Evolutionary conservation across 305 asterid species (phyloP), one percentile per base, ranked within the genome.

Genomic region (Fraxinus velutina): DNA sequence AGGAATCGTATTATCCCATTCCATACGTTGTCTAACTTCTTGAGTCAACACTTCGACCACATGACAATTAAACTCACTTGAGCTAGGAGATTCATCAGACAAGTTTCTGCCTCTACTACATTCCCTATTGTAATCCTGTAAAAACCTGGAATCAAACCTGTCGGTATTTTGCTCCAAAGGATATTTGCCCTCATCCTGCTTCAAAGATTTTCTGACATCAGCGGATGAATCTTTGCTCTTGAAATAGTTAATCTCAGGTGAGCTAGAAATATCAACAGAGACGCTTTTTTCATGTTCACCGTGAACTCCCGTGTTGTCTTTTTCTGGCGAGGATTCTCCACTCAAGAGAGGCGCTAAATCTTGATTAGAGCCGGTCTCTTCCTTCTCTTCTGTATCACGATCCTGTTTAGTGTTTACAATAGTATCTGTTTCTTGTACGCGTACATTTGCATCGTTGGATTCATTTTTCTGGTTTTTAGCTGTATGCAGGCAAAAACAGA

Each of bases 401-500:
- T 83, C 86, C 47, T 73, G 79, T 66, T 71, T 87, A 29, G 50
- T 47, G 21, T 39, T 81, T 73, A 76, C 74, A 57, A 52, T 82
- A 29, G 87, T 73, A 80, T 83, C 85, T 37, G 80, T 42, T 55
- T 84, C 87, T 81, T 83, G 82, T 8, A 75, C 34, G 75, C 86
- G 33, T 52, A 57, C 78, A 29, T 79, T 87, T 7, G 85, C 5
- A 68, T 24, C 78, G 75, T 24, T 64, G 36, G 74, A 75, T 83
- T 85, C 89, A 44, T n/a, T 68, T 85, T 80, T 88, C 81, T 86
- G 83, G 0, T 39, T 82, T 86, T 95, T 92, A 81, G 98, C 98
- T 93, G 92, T 64, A 79, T 24, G 77, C 62, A 75, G 33, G 80
- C 30, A 22, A 21, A 21, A 17, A 2, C 32, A 7, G 32, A 62